Evolutionary conservation across 208 protist species (phyloP).

Genomic region (Crithidia bombi): DNA sequence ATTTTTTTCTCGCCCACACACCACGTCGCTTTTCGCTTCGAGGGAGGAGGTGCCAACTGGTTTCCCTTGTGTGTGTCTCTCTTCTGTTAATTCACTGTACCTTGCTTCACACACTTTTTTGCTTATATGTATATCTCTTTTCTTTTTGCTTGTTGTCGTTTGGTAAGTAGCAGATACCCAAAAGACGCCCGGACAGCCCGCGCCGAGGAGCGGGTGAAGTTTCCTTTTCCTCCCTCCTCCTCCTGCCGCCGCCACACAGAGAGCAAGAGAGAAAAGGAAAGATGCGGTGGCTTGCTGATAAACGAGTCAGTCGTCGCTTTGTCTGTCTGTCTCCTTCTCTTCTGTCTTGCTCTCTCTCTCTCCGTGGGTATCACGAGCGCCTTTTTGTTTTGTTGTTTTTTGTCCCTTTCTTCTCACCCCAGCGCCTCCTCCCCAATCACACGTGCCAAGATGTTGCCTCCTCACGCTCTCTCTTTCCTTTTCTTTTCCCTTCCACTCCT

Average conservation of each 20-base stretch:
- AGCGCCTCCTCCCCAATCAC: too few relatives aligned
- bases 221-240: not conserved
- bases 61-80: not conserved
- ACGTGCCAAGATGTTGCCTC: not conserved
- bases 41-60: too few relatives aligned
- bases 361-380: not conserved
- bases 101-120: not conserved
- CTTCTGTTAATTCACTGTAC: not conserved
- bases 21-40: not conserved
- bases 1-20: too few relatives aligned
- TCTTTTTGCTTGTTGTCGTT: not conserved
- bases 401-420: not conserved
- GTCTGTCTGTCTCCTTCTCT: not conserved
- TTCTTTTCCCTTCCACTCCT: not conserved
- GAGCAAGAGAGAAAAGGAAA: too few relatives aligned
- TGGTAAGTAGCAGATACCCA: too few relatives aligned
- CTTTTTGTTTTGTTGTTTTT: not conserved
- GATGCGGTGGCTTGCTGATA: too few relatives aligned
- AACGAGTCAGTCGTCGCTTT: too few relatives aligned
- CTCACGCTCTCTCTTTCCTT: conserved; percentile 26
- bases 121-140: not conserved
- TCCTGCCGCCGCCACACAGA: too few relatives aligned
- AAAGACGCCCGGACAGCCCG: too few relatives aligned
- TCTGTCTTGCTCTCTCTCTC: not conserved
- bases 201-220: not conserved